Conservation (phyloP, 2,329 filamentous ascomycete genomes). For the Aspergillus pseudoterreus region DNA sequence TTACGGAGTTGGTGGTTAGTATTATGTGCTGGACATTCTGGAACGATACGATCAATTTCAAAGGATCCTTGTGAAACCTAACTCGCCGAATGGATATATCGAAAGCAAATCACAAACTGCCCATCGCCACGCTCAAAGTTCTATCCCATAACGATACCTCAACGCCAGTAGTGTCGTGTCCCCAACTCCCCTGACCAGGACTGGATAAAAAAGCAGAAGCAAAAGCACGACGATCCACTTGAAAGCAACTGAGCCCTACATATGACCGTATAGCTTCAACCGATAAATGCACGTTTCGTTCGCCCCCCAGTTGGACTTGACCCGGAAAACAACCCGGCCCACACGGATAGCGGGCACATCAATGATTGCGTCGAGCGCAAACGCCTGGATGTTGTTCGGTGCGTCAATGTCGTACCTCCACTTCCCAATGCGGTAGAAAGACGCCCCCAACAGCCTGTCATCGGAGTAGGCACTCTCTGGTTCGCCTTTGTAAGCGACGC, state of each 20-base stretch:
- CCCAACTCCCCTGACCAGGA: too few species aligned
- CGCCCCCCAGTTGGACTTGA: slow-evolving; percentile 43
- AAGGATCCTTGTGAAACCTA: neutral
- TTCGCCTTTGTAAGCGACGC: slow-evolving; percentile 26
- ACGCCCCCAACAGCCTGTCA: slow-evolving; percentile 31
- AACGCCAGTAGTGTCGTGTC: too few species aligned
- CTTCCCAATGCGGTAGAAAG: slow-evolving; percentile 38
- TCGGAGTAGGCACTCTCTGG: slow-evolving; percentile 32
- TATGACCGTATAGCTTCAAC: slow-evolving; percentile 41
- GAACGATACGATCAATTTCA: neutral
- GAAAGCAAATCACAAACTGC: neutral
- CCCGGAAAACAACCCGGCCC: slow-evolving; percentile 39
- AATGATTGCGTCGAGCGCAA: slow-evolving; percentile 35
- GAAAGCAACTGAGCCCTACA: slow-evolving; percentile 11
- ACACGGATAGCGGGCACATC: slow-evolving; percentile 34
- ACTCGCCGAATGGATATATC: neutral
- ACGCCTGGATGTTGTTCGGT: slow-evolving; percentile 35
- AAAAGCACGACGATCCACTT: neutral
- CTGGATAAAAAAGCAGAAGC: neutral
- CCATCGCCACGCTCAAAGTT: neutral
- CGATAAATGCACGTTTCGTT: slow-evolving; percentile 45
- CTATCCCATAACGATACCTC: too few species aligned
- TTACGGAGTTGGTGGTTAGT: neutral
- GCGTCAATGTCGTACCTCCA: slow-evolving; percentile 38
- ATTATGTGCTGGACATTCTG: neutral